A percentile compares a stretch with the other conserved stretches of the same genome.
These are phyloP conservation scores for Phytophthora pisi DNA, from an alignment of 352 stramenopile genomes.

Conservation along the genomic window DNA sequence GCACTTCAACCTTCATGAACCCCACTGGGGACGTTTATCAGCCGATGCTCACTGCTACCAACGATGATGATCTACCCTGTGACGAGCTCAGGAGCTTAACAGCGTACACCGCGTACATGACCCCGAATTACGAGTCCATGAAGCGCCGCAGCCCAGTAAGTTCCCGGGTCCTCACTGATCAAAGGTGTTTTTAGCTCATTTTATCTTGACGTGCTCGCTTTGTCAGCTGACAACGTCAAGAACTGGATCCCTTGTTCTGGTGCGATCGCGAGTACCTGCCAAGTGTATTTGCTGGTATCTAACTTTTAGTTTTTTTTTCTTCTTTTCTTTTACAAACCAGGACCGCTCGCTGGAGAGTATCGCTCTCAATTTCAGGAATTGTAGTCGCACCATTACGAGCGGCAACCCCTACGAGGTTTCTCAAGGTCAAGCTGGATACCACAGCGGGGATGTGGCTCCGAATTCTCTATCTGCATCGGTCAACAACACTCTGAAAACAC, in stretches of 20 bases:
- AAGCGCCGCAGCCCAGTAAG: constrained; percentile 38
- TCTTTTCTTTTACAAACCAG: constrained; percentile 27
- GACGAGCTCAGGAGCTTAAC: constrained; percentile 57
- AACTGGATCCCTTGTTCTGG: constrained; percentile 58
- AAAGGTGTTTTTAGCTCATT: neutral
- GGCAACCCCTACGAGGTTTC: constrained; percentile 57
- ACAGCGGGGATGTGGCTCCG: constrained; percentile 16
- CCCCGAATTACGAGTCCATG: constrained; percentile 44
- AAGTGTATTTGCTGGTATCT: neutral
- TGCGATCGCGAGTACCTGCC: constrained; percentile 13
- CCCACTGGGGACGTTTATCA: constrained; percentile 63
- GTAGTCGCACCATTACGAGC: constrained; percentile 35
- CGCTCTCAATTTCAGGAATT: constrained; percentile 51
- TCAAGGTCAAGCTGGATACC: constrained; percentile 31
- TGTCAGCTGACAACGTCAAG: constrained; percentile 38
- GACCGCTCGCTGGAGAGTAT: constrained; percentile 68
- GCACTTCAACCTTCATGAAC: constrained; percentile 48
- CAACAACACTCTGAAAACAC: constrained; percentile 44
- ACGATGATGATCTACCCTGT: constrained; percentile 32
- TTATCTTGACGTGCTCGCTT: constrained; percentile 6
- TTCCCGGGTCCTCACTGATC: neutral
- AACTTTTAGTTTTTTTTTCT: neutral
- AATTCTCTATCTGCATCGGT: constrained; percentile 18
- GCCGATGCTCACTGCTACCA: constrained; percentile 36
- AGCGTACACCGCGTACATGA: constrained; percentile 53